Evolutionary conservation across 805 yeast genomes (phyloP), one percentile per base, ranked within the genome.

Genomic region (Saturnispora mendoncae): DNA sequence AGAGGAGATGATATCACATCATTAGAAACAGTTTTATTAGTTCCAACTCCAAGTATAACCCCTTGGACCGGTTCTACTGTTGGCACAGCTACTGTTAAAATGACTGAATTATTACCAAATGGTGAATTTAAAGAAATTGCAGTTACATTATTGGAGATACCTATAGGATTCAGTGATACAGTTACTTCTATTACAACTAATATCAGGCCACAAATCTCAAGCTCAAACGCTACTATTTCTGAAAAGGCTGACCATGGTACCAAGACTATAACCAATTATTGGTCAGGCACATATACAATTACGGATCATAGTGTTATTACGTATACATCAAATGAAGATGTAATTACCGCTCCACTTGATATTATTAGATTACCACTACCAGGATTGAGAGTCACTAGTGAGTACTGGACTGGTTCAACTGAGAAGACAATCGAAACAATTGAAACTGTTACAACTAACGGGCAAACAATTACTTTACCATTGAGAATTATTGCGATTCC

Each of bases 1-100:
- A 39, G 42, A 39, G 37, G 28, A 24, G 42, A 32, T 26, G 42
- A 33, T n/a, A 3, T 10, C 4, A 39, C 42, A 8, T 39, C 35
- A 13, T 26, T 25, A 4, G 25, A 32, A 26, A 39, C 42, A 12
- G 42, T 39, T n/a, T 24, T 25, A 10, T 17, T 39, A 25, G 20
- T 39, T 25, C 38, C 38, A 8, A 35, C 38, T 3, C 38, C 38
- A 10, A 24, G 31, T 24, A 10, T 18, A 9, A 35, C 31, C 6
- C 3, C 23, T 7, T 35, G 38, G 38, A 25, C 38, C 13, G 38
- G 38, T 19, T 12, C 38, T 6, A 18, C 21, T n/a, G 17, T 35
- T 17, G 30, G 21, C 5, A 24, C 21, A 12, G 21, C 38, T 10
- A 9, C 25, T n/a, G 31, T 25, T 24, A 9, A 10, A 9, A 25